Evolutionary conservation across 1,139 yeast species (phyloP).

Genomic region (Kodamaea alishanica): DNA sequence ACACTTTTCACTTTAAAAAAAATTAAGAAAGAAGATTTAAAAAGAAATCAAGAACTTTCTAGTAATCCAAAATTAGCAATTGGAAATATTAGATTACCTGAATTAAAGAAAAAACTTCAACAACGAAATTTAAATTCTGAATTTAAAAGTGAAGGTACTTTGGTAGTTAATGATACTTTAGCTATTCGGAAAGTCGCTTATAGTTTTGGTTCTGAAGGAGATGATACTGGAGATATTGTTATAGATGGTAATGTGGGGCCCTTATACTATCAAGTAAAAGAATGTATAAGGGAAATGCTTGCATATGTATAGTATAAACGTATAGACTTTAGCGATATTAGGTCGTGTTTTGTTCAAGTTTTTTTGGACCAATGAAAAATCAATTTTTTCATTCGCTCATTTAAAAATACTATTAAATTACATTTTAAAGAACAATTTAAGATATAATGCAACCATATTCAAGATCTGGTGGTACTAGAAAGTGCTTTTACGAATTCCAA

Average conservation of each 20-base stretch:
- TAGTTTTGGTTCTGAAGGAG: conserved; percentile 32
- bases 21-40: conserved; percentile 17
- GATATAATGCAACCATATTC: conserved; percentile 46
- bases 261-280: conserved; percentile 76
- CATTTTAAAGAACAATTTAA: too few relatives aligned
- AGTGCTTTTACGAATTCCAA: conserved; percentile 50
- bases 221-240: conserved; percentile 71
- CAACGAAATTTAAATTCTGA: conserved; percentile 70
- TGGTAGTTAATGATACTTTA: conserved; percentile 77
- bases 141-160: conserved; percentile 87
- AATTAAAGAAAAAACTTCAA: conserved; percentile 62
- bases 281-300: conserved; percentile 70
- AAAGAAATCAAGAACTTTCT: conserved; percentile 10
- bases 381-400: neutral
- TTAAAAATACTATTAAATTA: neutral
- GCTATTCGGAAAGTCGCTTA: conserved; percentile 69
- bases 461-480: conserved; percentile 49
- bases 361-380: neutral
- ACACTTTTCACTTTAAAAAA: conserved; percentile 39
- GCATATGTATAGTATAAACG: conserved; percentile 54
- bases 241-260: conserved; percentile 80
- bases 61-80: conserved; percentile 56
- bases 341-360: neutral
- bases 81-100: conserved; percentile 86
- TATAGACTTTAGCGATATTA: neutral